Conservation (phyloP, 148 eudicot genomes). For the Bassia scoparia region DNA sequence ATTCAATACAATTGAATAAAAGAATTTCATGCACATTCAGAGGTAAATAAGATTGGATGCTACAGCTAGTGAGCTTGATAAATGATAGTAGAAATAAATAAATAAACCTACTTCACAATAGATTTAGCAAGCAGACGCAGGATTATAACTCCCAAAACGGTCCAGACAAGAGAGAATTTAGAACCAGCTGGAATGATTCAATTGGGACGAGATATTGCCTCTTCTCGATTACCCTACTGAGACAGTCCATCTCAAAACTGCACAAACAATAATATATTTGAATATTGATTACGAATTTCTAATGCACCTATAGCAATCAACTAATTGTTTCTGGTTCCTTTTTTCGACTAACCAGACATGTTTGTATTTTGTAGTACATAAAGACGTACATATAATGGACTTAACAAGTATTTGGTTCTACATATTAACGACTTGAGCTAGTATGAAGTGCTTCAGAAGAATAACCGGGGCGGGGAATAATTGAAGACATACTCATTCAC, state of each 20-base stretch:
- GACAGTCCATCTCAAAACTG: conserved; percentile 92
- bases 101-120: conserved; percentile 92
- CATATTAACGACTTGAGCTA: not conserved
- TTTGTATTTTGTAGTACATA: conserved; percentile 1
- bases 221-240: conserved; percentile 78
- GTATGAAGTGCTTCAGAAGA: not conserved
- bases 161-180: conserved; percentile 97
- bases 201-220: conserved; percentile 89
- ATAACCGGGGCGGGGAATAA: not conserved
- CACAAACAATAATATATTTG: conserved; percentile 27
- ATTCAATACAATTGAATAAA: not conserved
- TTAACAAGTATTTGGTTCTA: not conserved
- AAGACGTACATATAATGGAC: not conserved
- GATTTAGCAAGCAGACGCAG: conserved; percentile 92
- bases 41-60: not conserved
- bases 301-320: not conserved
- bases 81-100: no score
- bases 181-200: conserved; percentile 99
- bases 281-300: conserved; percentile 2
- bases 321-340: not conserved
- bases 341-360: not conserved
- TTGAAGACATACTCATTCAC: conserved; percentile 67
- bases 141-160: conserved; percentile 94
- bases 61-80: no score
- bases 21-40: not conserved